Base-by-base conservation (phyloP, 306 rosid species). In the Quillaja saponaria region DNA sequence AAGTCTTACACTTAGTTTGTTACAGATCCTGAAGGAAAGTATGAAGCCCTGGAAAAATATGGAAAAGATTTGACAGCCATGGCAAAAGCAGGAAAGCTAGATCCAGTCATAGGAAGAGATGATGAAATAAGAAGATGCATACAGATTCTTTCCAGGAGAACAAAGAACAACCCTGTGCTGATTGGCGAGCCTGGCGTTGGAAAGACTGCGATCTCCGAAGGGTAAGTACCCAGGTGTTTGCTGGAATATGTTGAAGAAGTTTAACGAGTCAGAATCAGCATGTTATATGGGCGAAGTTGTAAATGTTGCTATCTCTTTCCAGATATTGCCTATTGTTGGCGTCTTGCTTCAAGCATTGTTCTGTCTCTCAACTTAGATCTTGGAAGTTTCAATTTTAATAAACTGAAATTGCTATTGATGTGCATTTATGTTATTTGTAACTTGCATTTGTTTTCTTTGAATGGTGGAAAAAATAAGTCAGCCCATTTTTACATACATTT, bases 181-280 rank as follows among this genome's bases (percentile, higher is more conserved):
- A 92, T 92, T 60, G 99, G 99, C 46, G 99, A 92, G 87, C 99
- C 99, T 51, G 99, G 99, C 67, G 99, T 92, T 39, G 99, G 99
- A 39, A 92, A 92, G 79, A 92, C 99, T 63, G 99, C 99, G 11
- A 84, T 92, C 66, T 92, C 99, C 41, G 99, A 92, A 82, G 99
- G 99, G 99, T 89, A 81, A 78, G 87, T 50, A 44, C 41, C 64
- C 6, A 17, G 61, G 48, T 42, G 55, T 42, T 8, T 39, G 3
- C 13, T 39, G 3, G 31, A 1, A 25, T 25, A 25, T 25, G 31
- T 25, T 1, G 31, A 25, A 25, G 31, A 4, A 4, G 31, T 25
- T 25, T 25, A 25, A 25, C 4, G 2, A 25, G 31, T 25, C 31
- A 25, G 31, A 25, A 25, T 25, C 31, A 25, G 4, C 31, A 25